Conservation (phyloP, 306 rosid genomes). For the Elaeagnus macrophylla region DNA sequence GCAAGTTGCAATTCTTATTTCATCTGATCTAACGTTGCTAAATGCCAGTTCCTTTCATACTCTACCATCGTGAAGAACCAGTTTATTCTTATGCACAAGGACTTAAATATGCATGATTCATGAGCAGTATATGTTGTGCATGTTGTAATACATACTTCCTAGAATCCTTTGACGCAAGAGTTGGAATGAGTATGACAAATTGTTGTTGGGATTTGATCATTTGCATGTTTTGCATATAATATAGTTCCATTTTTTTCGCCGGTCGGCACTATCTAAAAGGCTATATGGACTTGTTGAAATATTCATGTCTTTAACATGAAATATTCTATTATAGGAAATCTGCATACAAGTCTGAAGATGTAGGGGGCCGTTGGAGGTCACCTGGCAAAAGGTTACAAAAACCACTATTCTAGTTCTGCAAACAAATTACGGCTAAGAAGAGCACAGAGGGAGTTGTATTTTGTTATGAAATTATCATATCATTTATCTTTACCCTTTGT, state of each 20-base stretch:
- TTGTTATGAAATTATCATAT: too few relatives aligned
- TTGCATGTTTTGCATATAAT: neutral
- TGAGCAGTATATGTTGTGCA: too few relatives aligned
- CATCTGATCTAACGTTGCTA: neutral
- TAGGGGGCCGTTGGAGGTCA: slow-evolving; percentile 60
- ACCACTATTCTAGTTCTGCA: slow-evolving; percentile 63
- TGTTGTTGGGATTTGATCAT: neutral
- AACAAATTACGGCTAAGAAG: too few relatives aligned
- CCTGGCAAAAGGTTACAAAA: slow-evolving; percentile 59
- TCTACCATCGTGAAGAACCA: too few relatives aligned
- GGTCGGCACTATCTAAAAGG: neutral
- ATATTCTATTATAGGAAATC: slow-evolving; percentile 46
- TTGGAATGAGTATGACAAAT: neutral
- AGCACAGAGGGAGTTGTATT: too few relatives aligned
- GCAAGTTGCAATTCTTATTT: too few relatives aligned
- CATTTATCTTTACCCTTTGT: too few relatives aligned
- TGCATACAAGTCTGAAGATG: slow-evolving; percentile 46
- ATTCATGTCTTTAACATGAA: slow-evolving; percentile 3
- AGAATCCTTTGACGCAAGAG: neutral
- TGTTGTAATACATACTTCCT: too few relatives aligned
- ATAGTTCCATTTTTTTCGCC: neutral
- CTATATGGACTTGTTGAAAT: neutral
- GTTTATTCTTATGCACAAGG: too few relatives aligned
- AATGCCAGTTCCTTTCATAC: neutral
- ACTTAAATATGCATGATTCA: too few relatives aligned